Percentiles rank a stretch among this genome's conserved stretches.
Conservation (phyloP, 495 filamentous ascomycete species). For the Aspergillus nidulans region DNA sequence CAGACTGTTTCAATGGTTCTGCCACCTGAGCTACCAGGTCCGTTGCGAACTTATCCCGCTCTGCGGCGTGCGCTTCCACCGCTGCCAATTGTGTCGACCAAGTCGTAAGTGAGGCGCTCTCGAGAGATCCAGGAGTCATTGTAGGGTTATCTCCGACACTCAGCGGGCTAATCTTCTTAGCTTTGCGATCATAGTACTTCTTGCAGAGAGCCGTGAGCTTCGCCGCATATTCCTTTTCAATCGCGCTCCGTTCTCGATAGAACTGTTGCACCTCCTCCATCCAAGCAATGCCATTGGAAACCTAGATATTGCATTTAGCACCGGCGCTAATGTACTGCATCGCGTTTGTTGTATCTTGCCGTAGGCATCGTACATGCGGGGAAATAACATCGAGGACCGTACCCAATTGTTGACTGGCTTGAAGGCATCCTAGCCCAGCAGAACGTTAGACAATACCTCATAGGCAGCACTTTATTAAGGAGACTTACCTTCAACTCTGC, state of each 20-base stretch:
- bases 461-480: not conserved
- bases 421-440: slow-evolving; percentile 71
- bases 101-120: slow-evolving; percentile 92
- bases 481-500: slow-evolving; percentile 77
- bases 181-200: slow-evolving; percentile 95
- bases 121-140: slow-evolving; percentile 91
- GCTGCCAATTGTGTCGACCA: slow-evolving; percentile 92
- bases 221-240: slow-evolving; percentile 93
- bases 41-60: slow-evolving; percentile 78
- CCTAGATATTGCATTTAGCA: slow-evolving; percentile 42
- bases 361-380: slow-evolving; percentile 19
- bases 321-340: slow-evolving; percentile 12
- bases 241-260: slow-evolving; percentile 86
- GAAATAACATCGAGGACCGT: slow-evolving; percentile 22
- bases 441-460: not conserved
- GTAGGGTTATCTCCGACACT: slow-evolving; percentile 92
- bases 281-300: slow-evolving; percentile 83
- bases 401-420: slow-evolving; percentile 91
- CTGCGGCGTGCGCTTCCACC: slow-evolving; percentile 78
- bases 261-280: slow-evolving; percentile 96
- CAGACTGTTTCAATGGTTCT: slow-evolving; percentile 72
- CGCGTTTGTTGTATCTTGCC: slow-evolving; percentile 13
- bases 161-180: slow-evolving; percentile 78
- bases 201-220: slow-evolving; percentile 84
- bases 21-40: slow-evolving; percentile 75